These are phyloP conservation scores for Coemansia umbellata DNA, from an alignment of 192 early-diverging fungal genomes.

Conservation along the genomic window DNA sequence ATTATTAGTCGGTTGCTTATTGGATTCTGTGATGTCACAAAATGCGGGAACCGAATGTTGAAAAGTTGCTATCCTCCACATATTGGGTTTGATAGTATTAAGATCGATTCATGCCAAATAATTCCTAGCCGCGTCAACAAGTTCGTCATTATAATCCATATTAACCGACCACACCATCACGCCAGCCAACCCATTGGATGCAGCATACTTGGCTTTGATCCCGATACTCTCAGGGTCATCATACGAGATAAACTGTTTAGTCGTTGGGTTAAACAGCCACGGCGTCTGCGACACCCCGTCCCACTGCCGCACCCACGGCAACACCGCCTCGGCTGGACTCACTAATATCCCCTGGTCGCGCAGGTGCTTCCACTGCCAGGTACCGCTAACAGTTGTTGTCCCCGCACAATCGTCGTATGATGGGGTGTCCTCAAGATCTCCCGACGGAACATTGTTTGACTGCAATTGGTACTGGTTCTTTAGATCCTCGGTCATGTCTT, in stretches of 20 bases:
- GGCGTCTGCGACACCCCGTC: slow-evolving; percentile 60
- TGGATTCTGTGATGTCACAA: too few relatives aligned
- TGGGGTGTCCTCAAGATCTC: slow-evolving; percentile 51
- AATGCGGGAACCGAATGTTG: too few relatives aligned
- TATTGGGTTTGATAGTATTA: too few relatives aligned
- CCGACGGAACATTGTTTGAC: slow-evolving; percentile 22
- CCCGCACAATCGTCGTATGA: slow-evolving; percentile 51
- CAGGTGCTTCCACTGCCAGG: slow-evolving; percentile 60
- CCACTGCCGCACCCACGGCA: slow-evolving; percentile 59
- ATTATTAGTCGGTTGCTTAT: too few relatives aligned
- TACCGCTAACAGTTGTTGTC: slow-evolving; percentile 42
- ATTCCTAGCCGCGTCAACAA: too few relatives aligned
- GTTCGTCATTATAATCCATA: slow-evolving; percentile 59
- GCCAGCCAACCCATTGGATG: slow-evolving; percentile 54
- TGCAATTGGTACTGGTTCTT: slow-evolving; percentile 47
- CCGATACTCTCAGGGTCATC: slow-evolving; percentile 60
- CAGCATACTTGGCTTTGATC: slow-evolving; percentile 58
- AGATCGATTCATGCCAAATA: too few relatives aligned
- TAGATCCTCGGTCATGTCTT: slow-evolving; percentile 52
- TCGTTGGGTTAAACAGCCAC: slow-evolving; percentile 64
- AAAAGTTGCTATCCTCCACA: too few relatives aligned
- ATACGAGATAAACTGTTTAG: slow-evolving; percentile 61
- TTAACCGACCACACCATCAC: slow-evolving; percentile 68
- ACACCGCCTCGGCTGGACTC: slow-evolving; percentile 13
- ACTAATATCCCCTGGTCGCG: slow-evolving; percentile 49